These are phyloP conservation scores for Plasmodium fragile DNA, from an alignment of 169 alveolate species.

Conservation along the genomic window DNA sequence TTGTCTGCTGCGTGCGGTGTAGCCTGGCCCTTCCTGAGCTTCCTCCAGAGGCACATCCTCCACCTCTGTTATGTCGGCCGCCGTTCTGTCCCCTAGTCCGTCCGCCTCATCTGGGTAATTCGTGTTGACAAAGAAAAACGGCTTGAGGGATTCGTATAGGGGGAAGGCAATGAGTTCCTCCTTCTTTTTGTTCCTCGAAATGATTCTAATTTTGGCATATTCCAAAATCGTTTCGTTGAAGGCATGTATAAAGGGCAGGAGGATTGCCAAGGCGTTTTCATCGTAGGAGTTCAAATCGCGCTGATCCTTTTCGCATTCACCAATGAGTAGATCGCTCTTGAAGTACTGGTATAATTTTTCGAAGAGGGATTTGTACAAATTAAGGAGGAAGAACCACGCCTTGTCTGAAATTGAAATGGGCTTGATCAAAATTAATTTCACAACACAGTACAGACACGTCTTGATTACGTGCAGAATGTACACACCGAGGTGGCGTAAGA, in stretches of 20 bases:
- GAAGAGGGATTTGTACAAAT: constrained; percentile 26
- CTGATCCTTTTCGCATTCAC: not conserved
- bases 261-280: not conserved
- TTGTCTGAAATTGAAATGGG: constrained; percentile 42
- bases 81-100: not conserved
- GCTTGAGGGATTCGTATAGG: constrained; percentile 56
- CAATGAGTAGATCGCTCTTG: not conserved
- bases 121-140: constrained; percentile 59
- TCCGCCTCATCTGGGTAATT: not conserved
- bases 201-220: constrained; percentile 42
- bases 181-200: constrained; percentile 62
- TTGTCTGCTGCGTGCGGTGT: not conserved
- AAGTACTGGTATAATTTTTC: constrained; percentile 42
- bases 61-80: not conserved
- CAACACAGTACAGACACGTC: constrained; percentile 31
- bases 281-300: not conserved
- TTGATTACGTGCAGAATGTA: constrained; percentile 41
- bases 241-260: constrained; percentile 33
- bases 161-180: constrained; percentile 76
- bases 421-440: constrained; percentile 34
- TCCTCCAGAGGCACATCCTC: not conserved
- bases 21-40: not conserved
- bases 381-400: constrained; percentile 46
- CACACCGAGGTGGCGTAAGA: constrained; percentile 8
- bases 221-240: constrained; percentile 43